Percentiles rank a stretch among this genome's conserved stretches.
Conservation (phyloP, 2,329 filamentous ascomycete species). For the Pseudogymnoascus sp. region DNA sequence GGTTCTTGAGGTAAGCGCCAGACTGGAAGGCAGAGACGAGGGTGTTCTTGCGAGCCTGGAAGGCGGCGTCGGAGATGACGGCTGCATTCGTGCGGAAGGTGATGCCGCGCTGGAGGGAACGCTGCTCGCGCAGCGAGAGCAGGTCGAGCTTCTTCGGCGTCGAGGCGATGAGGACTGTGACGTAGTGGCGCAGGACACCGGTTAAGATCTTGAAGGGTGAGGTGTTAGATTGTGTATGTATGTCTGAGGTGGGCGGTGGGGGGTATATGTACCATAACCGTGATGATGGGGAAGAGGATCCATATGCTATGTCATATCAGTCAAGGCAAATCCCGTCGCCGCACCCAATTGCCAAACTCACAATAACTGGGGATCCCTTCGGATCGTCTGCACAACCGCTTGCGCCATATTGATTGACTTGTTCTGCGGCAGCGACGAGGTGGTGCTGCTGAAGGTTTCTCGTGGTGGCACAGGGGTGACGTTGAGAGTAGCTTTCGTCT, state of each 20-base stretch:
- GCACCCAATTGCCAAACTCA: constrained; percentile 42
- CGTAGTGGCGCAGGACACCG: constrained; percentile 92
- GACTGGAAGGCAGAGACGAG: constrained; percentile 79
- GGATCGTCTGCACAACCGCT: constrained; percentile 86
- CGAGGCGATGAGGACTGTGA: constrained; percentile 80
- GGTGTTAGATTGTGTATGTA: constrained; percentile 12
- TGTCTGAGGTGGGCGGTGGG: background rate
- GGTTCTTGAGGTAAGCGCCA: constrained; percentile 84
- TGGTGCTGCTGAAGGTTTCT: constrained; percentile 17
- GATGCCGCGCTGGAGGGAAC: constrained; percentile 75
- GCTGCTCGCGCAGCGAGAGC: constrained; percentile 75
- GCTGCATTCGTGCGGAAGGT: constrained; percentile 78
- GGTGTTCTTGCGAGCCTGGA: constrained; percentile 72
- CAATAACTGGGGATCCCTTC: constrained; percentile 97
- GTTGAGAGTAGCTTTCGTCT: constrained; percentile 2
- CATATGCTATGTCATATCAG: constrained; percentile 55
- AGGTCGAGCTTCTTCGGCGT: constrained; percentile 77
- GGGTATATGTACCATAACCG: constrained; percentile 70
- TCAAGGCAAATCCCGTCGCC: constrained; percentile 20
- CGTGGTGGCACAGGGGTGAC: constrained; percentile 15
- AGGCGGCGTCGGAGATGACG: constrained; percentile 70
- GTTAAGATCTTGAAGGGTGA: constrained; percentile 65
- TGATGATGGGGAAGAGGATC: constrained; percentile 95
- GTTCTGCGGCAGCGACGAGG: background rate
- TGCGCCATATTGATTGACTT: constrained; percentile 62